Evolutionary conservation across 495 filamentous ascomycete species (phyloP).

Genomic region (Aspergillus funiculosus): DNA sequence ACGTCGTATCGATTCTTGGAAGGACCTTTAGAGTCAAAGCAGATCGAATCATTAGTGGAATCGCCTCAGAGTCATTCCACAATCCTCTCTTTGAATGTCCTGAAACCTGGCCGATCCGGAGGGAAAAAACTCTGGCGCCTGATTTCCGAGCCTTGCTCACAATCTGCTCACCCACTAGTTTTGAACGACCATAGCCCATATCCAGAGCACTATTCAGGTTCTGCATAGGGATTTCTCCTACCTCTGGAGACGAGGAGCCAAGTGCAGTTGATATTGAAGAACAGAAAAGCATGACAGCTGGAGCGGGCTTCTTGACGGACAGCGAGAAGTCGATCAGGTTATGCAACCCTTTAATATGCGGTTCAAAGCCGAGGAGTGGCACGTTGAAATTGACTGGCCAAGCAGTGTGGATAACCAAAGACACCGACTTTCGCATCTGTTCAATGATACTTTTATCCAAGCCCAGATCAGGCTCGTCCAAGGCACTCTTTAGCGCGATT

Average conservation of each 20-base stretch:
- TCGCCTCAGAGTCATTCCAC: slow-evolving; percentile 56
- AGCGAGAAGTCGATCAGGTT: slow-evolving; percentile 53
- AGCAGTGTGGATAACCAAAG: slow-evolving; percentile 50
- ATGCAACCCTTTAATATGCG: slow-evolving; percentile 46
- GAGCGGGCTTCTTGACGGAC: slow-evolving; percentile 31
- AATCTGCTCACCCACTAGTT: slow-evolving; percentile 51
- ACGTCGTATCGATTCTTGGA: slow-evolving; percentile 40
- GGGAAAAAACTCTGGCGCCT: slow-evolving; percentile 39
- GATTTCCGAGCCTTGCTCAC: slow-evolving; percentile 33
- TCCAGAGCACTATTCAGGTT: slow-evolving; percentile 36
- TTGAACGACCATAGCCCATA: slow-evolving; percentile 55
- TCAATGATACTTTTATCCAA: slow-evolving; percentile 28
- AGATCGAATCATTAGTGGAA: slow-evolving; percentile 52
- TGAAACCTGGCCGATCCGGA: slow-evolving; percentile 58
- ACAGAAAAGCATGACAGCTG: slow-evolving; percentile 47
- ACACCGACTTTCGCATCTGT: slow-evolving; percentile 37
- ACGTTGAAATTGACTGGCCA: slow-evolving; percentile 58
- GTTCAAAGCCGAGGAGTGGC: slow-evolving; percentile 29
- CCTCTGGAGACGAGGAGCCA: slow-evolving; percentile 21
- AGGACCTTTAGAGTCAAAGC: slow-evolving; percentile 44
- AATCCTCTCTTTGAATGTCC: slow-evolving; percentile 46
- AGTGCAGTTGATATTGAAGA: slow-evolving; percentile 49
- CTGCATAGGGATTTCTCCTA: slow-evolving; percentile 40
- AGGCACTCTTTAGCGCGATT: slow-evolving; percentile 31
- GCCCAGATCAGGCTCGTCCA: slow-evolving; percentile 40